Conservation (phyloP, 2,329 filamentous ascomycete genomes). For the Torrubiella hemipterigena region DNA sequence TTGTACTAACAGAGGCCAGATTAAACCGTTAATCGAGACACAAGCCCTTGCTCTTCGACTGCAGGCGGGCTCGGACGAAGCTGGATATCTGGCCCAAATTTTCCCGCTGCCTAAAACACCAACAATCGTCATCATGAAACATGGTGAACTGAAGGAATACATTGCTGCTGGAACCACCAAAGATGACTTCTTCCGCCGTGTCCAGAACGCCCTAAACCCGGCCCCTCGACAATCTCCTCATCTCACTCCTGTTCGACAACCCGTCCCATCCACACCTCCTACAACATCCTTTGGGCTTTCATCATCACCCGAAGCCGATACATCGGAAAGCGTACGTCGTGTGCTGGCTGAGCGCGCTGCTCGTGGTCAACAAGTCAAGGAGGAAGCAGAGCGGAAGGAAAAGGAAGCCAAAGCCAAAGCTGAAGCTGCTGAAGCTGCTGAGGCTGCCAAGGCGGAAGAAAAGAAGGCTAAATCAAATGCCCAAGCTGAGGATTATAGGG, state of each 20-base stretch:
- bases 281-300: slow-evolving; percentile 11
- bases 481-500: slow-evolving; percentile 44
- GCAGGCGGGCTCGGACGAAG: slow-evolving; percentile 63
- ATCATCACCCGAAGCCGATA: slow-evolving; percentile 13
- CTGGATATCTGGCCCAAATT: slow-evolving; percentile 68
- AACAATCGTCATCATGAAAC: slow-evolving; percentile 66
- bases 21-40: slow-evolving; percentile 42
- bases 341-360: slow-evolving; percentile 39
- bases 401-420: slow-evolving; percentile 32
- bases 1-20: slow-evolving; percentile 22
- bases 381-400: slow-evolving; percentile 31
- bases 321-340: slow-evolving; percentile 20
- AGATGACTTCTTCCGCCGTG: slow-evolving; percentile 49
- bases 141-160: slow-evolving; percentile 68
- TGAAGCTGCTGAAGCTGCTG: slow-evolving; percentile 14
- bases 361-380: slow-evolving; percentile 27
- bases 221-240: slow-evolving; percentile 9
- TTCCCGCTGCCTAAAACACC: slow-evolving; percentile 73
- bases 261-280: slow-evolving; percentile 8
- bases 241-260: slow-evolving; percentile 6
- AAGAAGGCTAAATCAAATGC: slow-evolving; percentile 24
- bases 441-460: slow-evolving; percentile 12
- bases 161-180: slow-evolving; percentile 51
- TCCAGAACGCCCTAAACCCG: slow-evolving; percentile 21
- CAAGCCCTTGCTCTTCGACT: slow-evolving; percentile 62